Evolutionary conservation across 345 rosid species (phyloP).

Genomic region (Gossypium thurberi): DNA sequence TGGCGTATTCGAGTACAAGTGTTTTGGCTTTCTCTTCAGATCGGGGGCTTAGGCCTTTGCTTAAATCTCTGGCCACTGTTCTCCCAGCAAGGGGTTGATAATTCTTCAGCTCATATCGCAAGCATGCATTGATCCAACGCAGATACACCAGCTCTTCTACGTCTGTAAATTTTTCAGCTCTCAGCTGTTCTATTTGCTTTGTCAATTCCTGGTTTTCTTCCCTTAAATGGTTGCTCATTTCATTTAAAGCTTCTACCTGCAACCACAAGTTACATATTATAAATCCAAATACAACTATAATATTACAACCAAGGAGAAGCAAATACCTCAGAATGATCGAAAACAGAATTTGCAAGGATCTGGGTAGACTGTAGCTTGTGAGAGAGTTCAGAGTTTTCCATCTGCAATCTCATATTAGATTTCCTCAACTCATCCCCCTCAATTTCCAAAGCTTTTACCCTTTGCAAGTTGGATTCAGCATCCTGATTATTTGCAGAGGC

Average conservation of each 20-base stretch:
- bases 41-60: slow-evolving; percentile 63
- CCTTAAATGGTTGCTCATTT: slow-evolving; percentile 32
- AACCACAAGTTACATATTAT: slow-evolving; percentile 1
- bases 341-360: slow-evolving; percentile 44
- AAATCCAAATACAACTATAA: slow-evolving; percentile 4
- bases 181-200: slow-evolving; percentile 59
- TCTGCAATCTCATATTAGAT: slow-evolving; percentile 43
- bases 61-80: slow-evolving; percentile 82
- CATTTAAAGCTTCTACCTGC: slow-evolving; percentile 52
- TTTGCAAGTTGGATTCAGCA: slow-evolving; percentile 33
- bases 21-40: slow-evolving; percentile 82
- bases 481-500: slow-evolving; percentile 27
- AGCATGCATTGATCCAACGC: slow-evolving; percentile 87
- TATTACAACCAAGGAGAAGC: background rate
- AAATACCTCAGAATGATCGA: slow-evolving; percentile 62
- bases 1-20: slow-evolving; percentile 70
- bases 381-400: slow-evolving; percentile 55
- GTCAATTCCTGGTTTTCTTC: slow-evolving; percentile 50
- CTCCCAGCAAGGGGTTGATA: slow-evolving; percentile 57
- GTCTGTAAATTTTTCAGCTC: slow-evolving; percentile 59
- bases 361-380: slow-evolving; percentile 53
- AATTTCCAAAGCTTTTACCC: slow-evolving; percentile 48
- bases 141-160: slow-evolving; percentile 79
- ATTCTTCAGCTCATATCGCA: slow-evolving; percentile 72
- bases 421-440: slow-evolving; percentile 64